Evolutionary conservation across 345 rosid species (phyloP).

Genomic region (Salix koriyanagi): DNA sequence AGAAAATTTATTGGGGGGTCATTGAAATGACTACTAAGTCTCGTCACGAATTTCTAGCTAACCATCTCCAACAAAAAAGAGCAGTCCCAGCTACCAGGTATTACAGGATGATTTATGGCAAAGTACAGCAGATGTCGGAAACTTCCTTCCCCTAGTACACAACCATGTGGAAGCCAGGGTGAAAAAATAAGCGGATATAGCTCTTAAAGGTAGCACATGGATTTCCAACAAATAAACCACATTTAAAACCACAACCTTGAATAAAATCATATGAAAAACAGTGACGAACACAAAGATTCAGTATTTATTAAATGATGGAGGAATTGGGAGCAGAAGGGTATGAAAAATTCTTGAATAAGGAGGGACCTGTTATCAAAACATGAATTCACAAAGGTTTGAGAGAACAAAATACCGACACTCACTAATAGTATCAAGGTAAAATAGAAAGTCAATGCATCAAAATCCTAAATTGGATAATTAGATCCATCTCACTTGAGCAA

Average conservation of each 20-base stretch:
- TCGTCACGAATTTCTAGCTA: background rate
- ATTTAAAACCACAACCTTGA: background rate
- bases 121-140: background rate
- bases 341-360: background rate
- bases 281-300: background rate
- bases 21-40: no score
- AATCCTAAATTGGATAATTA: background rate
- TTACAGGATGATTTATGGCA: background rate
- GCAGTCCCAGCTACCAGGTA: background rate
- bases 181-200: background rate
- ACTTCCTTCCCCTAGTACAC: background rate
- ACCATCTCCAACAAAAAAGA: background rate
- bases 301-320: background rate
- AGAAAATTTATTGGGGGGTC: no score
- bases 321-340: background rate
- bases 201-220: background rate
- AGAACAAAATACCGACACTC: background rate
- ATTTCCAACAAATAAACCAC: background rate
- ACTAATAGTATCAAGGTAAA: background rate
- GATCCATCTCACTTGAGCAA: background rate
- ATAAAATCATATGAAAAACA: background rate
- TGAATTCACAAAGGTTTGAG: background rate
- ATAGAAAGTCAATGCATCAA: background rate
- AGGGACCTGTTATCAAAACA: background rate
- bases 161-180: slow-evolving; percentile 10